Conservation (phyloP, 352 stramenopile genomes). For the Phytophthora ramorum region DNA sequence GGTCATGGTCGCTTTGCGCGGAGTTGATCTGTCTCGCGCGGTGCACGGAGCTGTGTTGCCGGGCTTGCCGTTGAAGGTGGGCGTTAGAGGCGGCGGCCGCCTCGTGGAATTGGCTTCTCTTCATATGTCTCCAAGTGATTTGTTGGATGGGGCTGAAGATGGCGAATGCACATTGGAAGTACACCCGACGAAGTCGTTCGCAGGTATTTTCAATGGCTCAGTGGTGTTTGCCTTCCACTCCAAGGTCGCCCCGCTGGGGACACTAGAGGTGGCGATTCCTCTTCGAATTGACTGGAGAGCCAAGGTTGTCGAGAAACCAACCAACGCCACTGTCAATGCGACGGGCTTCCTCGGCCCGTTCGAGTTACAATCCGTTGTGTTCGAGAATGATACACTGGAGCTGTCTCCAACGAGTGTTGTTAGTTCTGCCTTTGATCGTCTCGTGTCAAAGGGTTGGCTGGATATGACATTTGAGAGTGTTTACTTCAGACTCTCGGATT, state of each 20-base stretch:
- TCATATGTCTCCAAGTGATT: not conserved
- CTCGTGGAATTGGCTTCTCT: constrained; percentile 6
- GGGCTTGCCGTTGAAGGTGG: constrained; percentile 1
- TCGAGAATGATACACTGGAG: constrained; percentile 10
- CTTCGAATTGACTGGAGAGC: constrained; percentile 11
- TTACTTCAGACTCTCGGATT: constrained; percentile 3
- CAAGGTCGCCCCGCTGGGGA: not conserved
- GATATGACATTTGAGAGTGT: constrained; percentile 2
- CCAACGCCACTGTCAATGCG: not conserved
- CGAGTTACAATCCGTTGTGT: constrained; percentile 8
- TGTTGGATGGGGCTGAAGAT: not conserved
- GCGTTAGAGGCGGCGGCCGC: not conserved
- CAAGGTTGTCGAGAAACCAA: constrained; percentile 1
- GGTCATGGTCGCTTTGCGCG: not conserved
- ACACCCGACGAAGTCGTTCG: not conserved
- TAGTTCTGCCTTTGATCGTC: not conserved
- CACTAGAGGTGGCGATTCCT: constrained; percentile 10
- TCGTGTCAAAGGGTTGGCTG: not conserved
- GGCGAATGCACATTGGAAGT: not conserved
- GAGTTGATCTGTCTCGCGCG: not conserved
- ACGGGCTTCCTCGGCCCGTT: constrained; percentile 15
- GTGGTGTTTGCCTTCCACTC: constrained; percentile 8
- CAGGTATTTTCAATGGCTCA: constrained; percentile 11
- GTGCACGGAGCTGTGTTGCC: not conserved
- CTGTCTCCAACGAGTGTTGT: not conserved